Base-by-base conservation (phyloP, 306 rosid species). In the Malus orientalis region DNA sequence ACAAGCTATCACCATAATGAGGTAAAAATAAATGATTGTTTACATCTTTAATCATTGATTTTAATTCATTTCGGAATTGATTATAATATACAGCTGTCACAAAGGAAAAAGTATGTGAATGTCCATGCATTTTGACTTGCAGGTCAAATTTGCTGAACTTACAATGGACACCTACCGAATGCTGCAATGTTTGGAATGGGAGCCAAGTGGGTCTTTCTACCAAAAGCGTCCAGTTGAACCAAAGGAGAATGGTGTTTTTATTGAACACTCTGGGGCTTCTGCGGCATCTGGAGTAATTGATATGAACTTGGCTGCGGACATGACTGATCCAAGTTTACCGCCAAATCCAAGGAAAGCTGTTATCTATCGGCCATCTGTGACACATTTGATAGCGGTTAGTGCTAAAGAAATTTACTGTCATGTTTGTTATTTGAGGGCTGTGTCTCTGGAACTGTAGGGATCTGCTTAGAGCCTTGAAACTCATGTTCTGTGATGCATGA, bases 141-240 rank as follows among this genome's bases (percentile, higher is more conserved):
- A 95, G 99, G 97, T 91, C 72, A 96, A 96, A 82, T 96, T 92
- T 86, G 97, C 98, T 19, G 98, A 96, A 82, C 85, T 92, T 66
- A 96, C 99, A 40, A 80, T 96, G 84, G 98, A 96, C 87, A 84
- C 90, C 23, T 87, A 85, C 75, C 91, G 99, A 86, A 96, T 96
- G 97, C 73, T 91, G 81, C 99, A 96, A 32, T 91, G 97, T 84
- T 87, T 96, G 82, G 99, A 96, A 87, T 96, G 97, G 97, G 98
- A 96, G 84, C 99, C 97, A 62, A 84, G 97, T 74, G 96, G 91
- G 47, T 80, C 86, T 68, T 91, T 91, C 84, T 89, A 83, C 86
- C 97, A 85, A 79, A 96, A 87, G 80, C 90, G 71, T 74, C 77
- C 76, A 40, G 81, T 80, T 81, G 89, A 87, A 84, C 77, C 91